Base-by-base conservation (phyloP, 176 grass and related monocot species). In the Ensete glaucum region DNA sequence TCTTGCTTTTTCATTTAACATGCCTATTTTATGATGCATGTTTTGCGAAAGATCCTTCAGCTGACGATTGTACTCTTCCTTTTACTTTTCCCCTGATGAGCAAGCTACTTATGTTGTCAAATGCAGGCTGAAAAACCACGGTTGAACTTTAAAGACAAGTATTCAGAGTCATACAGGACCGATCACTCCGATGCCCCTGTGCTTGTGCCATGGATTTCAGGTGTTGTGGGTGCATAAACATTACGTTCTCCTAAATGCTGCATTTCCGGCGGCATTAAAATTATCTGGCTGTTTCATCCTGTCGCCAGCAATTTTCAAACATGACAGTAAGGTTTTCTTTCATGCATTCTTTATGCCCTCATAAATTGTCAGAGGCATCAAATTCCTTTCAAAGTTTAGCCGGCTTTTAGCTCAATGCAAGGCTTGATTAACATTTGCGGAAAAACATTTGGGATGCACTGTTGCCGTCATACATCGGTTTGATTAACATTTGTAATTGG, bases 131-230 rank as follows among this genome's bases (percentile, higher is more conserved):
- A 89, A 69, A 76, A 82, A 22, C 92, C 87, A 15, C 86, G 80
- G 25, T 49, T 88, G 29, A 92, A 89, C 73, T 96, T 92, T 73
- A 96, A 96, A 80, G 84, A 89, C 76, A 92, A 92, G 82, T 97
- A 97, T 73, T 81, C 93, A 0, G 88, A 93, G 82, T 83, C 84
- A 1, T 97, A 93, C 73, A 86, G 93, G 88, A 80, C 88, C 81
- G 78, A 76, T 81, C 93, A 97, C 83, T 85, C 87, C 50, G 88
- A 25, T 17, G 88, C 93, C 52, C 93, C 93, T 21, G 81, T 97
- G 11, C 80, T 87, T 1, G 93, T 97, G 54, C 93, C 90, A 15
- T 97, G 93, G 93, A 90, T 93, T 85, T 92, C 93, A 22, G 93
- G 93, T 72, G 85, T 90, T 63, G 77, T 80, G 65, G 85, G 83